Evolutionary conservation across 176 grass and related monocot genomes (phyloP).

Genomic region (Stipa capillata): DNA sequence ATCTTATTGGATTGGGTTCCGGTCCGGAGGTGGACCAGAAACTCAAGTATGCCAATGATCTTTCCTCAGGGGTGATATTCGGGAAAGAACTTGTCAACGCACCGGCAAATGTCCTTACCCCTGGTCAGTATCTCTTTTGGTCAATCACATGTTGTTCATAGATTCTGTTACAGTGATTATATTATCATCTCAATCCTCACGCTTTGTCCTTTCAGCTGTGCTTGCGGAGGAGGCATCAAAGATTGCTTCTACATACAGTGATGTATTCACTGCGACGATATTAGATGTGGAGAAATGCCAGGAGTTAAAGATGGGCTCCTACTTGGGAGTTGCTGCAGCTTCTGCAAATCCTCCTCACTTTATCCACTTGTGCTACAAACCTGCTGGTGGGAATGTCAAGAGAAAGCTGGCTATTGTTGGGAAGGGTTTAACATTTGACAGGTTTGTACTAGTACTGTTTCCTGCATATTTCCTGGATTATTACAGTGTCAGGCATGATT

Average conservation of each 20-base stretch:
- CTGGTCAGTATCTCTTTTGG: constrained; percentile 46
- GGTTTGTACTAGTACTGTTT: constrained; percentile 38
- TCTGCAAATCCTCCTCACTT: constrained; percentile 89
- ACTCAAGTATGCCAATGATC: constrained; percentile 71
- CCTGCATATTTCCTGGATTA: neutral
- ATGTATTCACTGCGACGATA: constrained; percentile 90
- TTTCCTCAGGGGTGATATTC: constrained; percentile 82
- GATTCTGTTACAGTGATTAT: neutral
- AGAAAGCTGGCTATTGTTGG: constrained; percentile 96
- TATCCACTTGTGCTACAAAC: constrained; percentile 95
- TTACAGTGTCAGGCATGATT: neutral
- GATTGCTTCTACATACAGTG: constrained; percentile 64
- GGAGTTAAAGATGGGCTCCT: constrained; percentile 95
- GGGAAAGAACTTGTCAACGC: constrained; percentile 97
- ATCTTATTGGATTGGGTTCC: constrained; percentile 75
- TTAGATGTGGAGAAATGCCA: constrained; percentile 78
- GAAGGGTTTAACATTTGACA: constrained; percentile 97
- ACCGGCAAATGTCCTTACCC: constrained; percentile 93
- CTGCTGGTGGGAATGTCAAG: constrained; percentile 60
- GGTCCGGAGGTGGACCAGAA: constrained; percentile 60
- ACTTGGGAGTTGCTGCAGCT: constrained; percentile 85
- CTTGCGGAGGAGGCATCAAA: constrained; percentile 93
- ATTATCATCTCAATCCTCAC: neutral
- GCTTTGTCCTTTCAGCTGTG: constrained; percentile 47
- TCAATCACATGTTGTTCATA: neutral